phyloP scores from a whole-genome alignment of 2,329 filamentous ascomycete genomes.

The Neopestalotiopsis sp. region DNA sequence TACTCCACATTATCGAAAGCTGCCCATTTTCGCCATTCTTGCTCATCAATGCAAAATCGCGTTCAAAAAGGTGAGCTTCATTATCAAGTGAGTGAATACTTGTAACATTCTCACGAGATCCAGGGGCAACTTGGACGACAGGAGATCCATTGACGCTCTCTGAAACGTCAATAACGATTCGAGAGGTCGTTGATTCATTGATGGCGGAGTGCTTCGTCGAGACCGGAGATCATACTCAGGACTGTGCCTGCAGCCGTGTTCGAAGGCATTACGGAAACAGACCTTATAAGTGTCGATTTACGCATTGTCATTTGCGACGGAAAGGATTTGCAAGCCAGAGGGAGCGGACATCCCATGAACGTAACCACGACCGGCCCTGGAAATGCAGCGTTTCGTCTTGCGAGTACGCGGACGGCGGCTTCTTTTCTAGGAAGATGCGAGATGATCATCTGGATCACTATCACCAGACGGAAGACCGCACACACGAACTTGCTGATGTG shows the following conservation, averaged over 20 bases:
- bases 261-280: slow-evolving; percentile 7
- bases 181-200: neutral
- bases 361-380: slow-evolving; percentile 25
- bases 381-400: slow-evolving; percentile 28
- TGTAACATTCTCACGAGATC: neutral
- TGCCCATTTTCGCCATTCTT: neutral
- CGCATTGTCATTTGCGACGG: slow-evolving; percentile 12
- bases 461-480: slow-evolving; percentile 14
- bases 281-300: slow-evolving; percentile 18
- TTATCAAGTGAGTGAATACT: neutral
- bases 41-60: neutral
- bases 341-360: slow-evolving; percentile 15
- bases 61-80: neutral
- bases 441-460: slow-evolving; percentile 25
- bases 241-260: neutral
- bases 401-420: slow-evolving; percentile 26
- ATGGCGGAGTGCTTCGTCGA: neutral
- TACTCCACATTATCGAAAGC: neutral
- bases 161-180: neutral
- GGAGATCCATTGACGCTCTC: neutral
- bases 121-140: neutral
- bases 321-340: slow-evolving; percentile 10
- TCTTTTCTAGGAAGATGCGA: slow-evolving; percentile 28
- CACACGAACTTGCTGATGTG: neutral
- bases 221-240: neutral